Percentiles rank a stretch among this genome's conserved stretches.
phyloP scores from a whole-genome alignment of 805 yeast species.

The Wickerhamiella dianesei region DNA sequence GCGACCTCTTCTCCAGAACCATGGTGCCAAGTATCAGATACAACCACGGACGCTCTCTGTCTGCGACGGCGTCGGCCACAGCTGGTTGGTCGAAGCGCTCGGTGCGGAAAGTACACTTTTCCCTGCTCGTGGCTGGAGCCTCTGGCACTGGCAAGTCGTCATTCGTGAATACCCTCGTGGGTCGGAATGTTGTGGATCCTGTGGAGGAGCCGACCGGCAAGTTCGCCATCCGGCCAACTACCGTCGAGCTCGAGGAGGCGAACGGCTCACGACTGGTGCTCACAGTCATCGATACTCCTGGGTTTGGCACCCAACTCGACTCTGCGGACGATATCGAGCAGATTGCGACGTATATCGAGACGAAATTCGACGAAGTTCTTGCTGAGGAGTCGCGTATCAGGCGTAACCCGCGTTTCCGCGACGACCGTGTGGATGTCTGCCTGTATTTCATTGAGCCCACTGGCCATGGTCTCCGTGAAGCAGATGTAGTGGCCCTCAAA shows the following conservation, averaged over 20 bases:
- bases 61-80: neutral
- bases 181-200: slow-evolving; percentile 9
- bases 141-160: slow-evolving; percentile 65
- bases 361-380: slow-evolving; percentile 55
- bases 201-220: slow-evolving; percentile 2
- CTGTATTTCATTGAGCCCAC: slow-evolving; percentile 59
- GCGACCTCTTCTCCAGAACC: neutral
- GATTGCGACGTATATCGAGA: slow-evolving; percentile 48
- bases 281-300: slow-evolving; percentile 56
- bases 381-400: slow-evolving; percentile 63
- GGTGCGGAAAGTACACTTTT: slow-evolving; percentile 34
- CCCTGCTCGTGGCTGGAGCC: slow-evolving; percentile 58
- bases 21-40: neutral
- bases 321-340: slow-evolving; percentile 37
- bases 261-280: slow-evolving; percentile 28
- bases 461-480: slow-evolving; percentile 42
- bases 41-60: neutral
- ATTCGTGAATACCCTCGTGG: slow-evolving; percentile 47
- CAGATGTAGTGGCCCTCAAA: slow-evolving; percentile 66
- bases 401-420: slow-evolving; percentile 57
- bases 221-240: slow-evolving; percentile 11
- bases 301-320: slow-evolving; percentile 61
- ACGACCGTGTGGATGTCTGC: slow-evolving; percentile 63
- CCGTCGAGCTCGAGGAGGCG: slow-evolving; percentile 40
- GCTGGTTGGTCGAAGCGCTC: slow-evolving; percentile 3